Conservation (phyloP, 2,329 filamentous ascomycete species). For the Alternaria incomplexa region DNA sequence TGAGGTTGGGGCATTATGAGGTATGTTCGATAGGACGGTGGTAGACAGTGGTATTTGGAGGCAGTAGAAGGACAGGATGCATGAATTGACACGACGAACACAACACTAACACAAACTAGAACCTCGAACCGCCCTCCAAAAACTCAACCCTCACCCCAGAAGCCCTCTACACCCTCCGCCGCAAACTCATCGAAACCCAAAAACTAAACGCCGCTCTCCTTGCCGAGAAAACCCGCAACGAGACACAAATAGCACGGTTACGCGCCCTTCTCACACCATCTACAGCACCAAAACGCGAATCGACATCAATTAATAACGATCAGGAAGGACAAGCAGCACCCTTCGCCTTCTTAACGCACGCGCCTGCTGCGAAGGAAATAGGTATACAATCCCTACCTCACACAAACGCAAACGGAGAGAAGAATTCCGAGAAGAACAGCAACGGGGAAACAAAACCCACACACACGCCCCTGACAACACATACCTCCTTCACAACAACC, state of each 20-base stretch:
- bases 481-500: constrained; percentile 77
- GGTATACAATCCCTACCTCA: constrained; percentile 49
- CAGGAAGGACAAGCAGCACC: constrained; percentile 23
- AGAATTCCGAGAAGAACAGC: neutral
- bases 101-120: constrained; percentile 20
- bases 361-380: constrained; percentile 54
- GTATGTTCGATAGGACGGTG: constrained; percentile 49
- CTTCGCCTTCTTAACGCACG: constrained; percentile 64
- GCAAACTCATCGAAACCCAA: constrained; percentile 78
- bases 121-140: constrained; percentile 30
- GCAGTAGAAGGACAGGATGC: neutral
- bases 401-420: constrained; percentile 12
- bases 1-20: constrained; percentile 85
- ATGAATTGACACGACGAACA: neutral
- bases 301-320: too few species aligned
- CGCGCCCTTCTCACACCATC: constrained; percentile 57
- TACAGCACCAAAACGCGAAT: constrained; percentile 21
- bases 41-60: neutral
- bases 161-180: constrained; percentile 72
- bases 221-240: constrained; percentile 74
- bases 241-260: constrained; percentile 70
- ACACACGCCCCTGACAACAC: constrained; percentile 66
- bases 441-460: constrained; percentile 43
- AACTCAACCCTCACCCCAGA: constrained; percentile 64
- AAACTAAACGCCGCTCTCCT: constrained; percentile 73